Base-by-base conservation (phyloP, 2,329 filamentous ascomycete species). In the Penicillium olsonii region DNA sequence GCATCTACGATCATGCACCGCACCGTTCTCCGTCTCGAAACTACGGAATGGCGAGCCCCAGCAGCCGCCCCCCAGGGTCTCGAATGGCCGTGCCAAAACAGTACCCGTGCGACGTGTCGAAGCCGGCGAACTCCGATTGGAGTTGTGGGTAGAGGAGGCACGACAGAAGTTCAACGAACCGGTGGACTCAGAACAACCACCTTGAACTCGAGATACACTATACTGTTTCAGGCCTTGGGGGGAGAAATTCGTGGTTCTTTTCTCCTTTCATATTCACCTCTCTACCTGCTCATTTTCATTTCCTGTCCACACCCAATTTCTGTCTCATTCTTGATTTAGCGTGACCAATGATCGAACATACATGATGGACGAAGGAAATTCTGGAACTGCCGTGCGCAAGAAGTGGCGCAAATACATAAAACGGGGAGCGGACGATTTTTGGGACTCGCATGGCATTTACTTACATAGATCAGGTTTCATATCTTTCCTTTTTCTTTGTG, bases 71-170 rank as follows among this genome's bases (percentile, higher is more conserved):
- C 60, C 64, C 31, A 63, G 60, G 53, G 61, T 61, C 42, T 70
- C 69, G 18, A 70, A 68, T 50, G 80, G 78, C 19, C 79, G 81
- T 8, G 74, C 75, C 26, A 81, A 75, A 61, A 84, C 81, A 11
- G 80, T 78, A 40, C 82, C 85, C 1, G 75, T 89, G 37, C 76
- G 86, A 55, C 76, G 78, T 26, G 78, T 88, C 15, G 80, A 85
- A 57, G 80, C 83, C 2, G 85, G 84, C 4, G 83, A 85, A 50
- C 81, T 88, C 65, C 73, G 80, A 19, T 78, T 88, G 61, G 85
- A 88, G 65, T 76, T 84, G 49, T 88, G 84, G 85, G 79, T 88
- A 48, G 86, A 89, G 68, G 84, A 87, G 63, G 80, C 79, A 49
- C 76, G 73, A 54, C 75, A 76, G 45, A 84, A 84, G 63, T 75